These are phyloP conservation scores for Parasarocladium wereldwijsianum DNA, from an alignment of 2,329 filamentous ascomycete genomes.

Conservation along the genomic window DNA sequence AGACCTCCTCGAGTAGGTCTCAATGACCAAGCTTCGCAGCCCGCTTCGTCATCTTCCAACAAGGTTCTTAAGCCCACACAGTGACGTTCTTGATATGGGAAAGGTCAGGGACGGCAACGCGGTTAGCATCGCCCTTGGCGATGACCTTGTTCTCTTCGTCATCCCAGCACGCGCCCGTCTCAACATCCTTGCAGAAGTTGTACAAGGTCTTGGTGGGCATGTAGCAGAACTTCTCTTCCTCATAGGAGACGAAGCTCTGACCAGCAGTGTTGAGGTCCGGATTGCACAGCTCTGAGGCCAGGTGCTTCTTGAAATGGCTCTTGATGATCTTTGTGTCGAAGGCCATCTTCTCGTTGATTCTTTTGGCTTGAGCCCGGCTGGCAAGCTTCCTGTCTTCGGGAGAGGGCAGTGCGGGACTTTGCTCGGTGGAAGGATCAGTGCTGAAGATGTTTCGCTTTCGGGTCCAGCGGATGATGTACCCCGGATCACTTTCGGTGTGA, in stretches of 20 bases:
- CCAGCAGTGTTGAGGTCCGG: conserved; percentile 9
- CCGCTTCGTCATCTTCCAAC: background rate
- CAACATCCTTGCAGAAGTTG: conserved; percentile 7
- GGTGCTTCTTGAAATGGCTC: conserved; percentile 6
- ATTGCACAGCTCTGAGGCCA: conserved; percentile 10
- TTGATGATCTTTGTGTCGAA: conserved; percentile 1
- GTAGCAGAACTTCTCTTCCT: conserved; percentile 12
- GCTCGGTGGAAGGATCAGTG: background rate
- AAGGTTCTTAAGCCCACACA: background rate
- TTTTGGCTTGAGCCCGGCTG: no score
- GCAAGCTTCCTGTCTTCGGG: background rate
- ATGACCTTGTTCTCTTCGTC: conserved; percentile 1
- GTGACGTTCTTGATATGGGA: background rate
- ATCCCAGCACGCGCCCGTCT: conserved; percentile 4
- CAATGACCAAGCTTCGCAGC: no score
- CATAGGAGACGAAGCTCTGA: conserved; percentile 12
- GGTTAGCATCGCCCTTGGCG: background rate
- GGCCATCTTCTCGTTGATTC: no score
- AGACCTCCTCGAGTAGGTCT: no score
- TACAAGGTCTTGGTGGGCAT: conserved; percentile 13
- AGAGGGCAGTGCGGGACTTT: background rate
- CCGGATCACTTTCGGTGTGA: conserved; percentile 6
- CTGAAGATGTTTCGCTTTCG: conserved; percentile 1
- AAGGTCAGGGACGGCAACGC: background rate
- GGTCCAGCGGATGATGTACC: conserved; percentile 6